These are phyloP conservation scores for Talaromyces sp. DNA, from an alignment of 2,329 filamentous ascomycete species.

Conservation along the genomic window DNA sequence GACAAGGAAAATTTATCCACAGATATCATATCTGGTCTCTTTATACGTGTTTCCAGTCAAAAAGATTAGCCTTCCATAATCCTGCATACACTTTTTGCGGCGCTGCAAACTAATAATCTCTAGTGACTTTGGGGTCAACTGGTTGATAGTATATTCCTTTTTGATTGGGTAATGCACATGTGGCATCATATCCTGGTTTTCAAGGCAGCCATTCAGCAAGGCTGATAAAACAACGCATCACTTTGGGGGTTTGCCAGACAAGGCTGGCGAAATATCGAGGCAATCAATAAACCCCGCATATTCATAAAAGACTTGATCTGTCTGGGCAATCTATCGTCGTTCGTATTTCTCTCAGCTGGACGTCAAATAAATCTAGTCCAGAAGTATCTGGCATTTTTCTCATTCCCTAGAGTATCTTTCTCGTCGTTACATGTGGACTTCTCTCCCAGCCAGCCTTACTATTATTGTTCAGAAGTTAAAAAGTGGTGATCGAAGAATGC, in stretches of 20 bases:
- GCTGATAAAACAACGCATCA: not conserved
- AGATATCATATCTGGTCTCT: not conserved
- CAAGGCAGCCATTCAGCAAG: not conserved
- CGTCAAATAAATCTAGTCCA: not conserved
- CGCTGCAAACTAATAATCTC: not conserved
- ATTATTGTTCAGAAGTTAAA: not conserved
- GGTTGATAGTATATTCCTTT: not conserved
- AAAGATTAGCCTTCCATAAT: not conserved
- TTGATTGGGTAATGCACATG: not conserved
- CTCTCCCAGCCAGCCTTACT: not conserved
- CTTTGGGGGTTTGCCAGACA: not conserved
- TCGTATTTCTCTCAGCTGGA: not conserved
- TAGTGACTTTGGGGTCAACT: not conserved
- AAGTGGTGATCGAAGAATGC: not conserved
- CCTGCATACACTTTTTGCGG: not conserved
- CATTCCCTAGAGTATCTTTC: not conserved
- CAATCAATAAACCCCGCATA: not conserved
- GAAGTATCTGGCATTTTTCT: not conserved
- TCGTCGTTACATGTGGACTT: not conserved
- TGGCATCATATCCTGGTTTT: not conserved
- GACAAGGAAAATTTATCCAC: not conserved
- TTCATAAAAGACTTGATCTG: not conserved
- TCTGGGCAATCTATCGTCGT: not conserved
- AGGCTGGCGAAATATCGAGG: not conserved
- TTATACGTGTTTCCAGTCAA: not conserved